Evolutionary conservation across 306 rosid genomes (phyloP).

Genomic region (Ormosia semicastrata): DNA sequence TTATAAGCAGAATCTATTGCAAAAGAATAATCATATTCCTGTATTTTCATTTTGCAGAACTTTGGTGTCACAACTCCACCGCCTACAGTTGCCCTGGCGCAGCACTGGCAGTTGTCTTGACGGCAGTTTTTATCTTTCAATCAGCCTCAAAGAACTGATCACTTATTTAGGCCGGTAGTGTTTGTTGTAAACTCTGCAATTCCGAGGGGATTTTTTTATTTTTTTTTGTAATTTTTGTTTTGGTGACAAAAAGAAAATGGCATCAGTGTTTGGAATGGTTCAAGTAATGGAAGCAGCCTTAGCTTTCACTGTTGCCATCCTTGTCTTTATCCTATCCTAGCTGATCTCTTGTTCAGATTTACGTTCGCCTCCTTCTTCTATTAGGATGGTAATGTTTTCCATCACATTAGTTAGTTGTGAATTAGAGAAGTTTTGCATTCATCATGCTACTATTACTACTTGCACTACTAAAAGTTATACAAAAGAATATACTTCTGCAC

Average conservation of each 20-base stretch:
- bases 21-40: not conserved
- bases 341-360: too few relatives aligned
- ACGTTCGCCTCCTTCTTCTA: too few relatives aligned
- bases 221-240: conserved; percentile 34
- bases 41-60: conserved; percentile 59
- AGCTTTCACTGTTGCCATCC: not conserved
- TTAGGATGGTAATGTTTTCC: not conserved
- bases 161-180: not conserved
- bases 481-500: not conserved
- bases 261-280: conserved; percentile 8
- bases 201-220: not conserved
- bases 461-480: not conserved
- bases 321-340: not conserved
- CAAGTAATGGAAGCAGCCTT: not conserved
- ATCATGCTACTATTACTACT: not conserved
- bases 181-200: conserved; percentile 37
- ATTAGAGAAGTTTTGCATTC: conserved; percentile 1
- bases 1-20: not conserved
- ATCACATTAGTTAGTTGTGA: not conserved
- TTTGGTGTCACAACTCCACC: conserved; percentile 70
- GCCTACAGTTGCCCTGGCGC: conserved; percentile 86
- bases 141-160: conserved; percentile 77
- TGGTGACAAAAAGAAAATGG: conserved; percentile 3
- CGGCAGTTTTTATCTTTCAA: conserved; percentile 85
- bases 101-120: conserved; percentile 77